These are phyloP conservation scores for Microsporum audouinii DNA, from an alignment of 2,329 filamentous ascomycete genomes.

Conservation along the genomic window DNA sequence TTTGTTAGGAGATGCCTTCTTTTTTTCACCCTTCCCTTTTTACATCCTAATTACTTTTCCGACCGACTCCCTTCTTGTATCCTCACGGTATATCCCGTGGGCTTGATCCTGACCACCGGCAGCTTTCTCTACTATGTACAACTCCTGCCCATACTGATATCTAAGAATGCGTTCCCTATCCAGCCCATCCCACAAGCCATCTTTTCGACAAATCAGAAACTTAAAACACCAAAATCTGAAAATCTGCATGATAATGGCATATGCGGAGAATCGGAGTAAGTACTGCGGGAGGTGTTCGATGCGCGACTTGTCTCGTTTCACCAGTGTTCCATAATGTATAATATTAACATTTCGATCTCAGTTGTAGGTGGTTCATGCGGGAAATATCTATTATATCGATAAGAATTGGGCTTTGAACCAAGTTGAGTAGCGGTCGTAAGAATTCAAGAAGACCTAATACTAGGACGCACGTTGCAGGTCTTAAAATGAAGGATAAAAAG, in stretches of 20 bases:
- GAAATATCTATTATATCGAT: neutral
- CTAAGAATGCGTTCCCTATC: neutral
- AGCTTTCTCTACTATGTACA: neutral
- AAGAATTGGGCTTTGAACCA: no score
- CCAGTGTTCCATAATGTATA: neutral
- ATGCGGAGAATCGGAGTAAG: neutral
- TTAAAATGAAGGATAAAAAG: neutral
- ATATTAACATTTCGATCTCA: neutral
- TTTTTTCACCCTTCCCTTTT: neutral
- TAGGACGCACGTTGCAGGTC: neutral
- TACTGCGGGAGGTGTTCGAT: neutral
- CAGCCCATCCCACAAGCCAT: neutral
- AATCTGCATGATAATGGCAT: neutral
- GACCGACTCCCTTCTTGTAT: neutral
- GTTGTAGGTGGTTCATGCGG: neutral
- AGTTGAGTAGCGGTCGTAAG: no score
- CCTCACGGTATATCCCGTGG: neutral
- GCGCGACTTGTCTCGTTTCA: neutral
- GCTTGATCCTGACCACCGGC: neutral
- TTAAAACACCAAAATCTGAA: neutral
- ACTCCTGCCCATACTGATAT: neutral
- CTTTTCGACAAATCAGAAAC: neutral
- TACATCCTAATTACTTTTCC: constrained; percentile 4
- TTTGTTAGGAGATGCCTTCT: constrained; percentile 11
- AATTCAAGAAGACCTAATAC: no score